Conservation (phyloP, 495 filamentous ascomycete species). For the Penicillium atrosanguineum region DNA sequence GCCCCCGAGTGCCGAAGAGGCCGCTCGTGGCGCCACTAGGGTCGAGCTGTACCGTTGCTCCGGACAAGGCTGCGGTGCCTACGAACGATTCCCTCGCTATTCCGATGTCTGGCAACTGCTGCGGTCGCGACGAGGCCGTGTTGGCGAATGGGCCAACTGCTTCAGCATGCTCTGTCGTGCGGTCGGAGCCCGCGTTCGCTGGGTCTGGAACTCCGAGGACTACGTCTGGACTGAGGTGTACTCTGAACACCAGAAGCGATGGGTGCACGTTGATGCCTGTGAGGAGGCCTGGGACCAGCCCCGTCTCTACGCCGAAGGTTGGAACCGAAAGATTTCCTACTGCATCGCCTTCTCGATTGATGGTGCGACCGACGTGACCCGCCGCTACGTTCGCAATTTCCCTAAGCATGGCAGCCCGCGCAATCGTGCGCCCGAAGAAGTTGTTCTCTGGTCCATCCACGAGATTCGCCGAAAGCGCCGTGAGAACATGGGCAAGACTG, state of each 20-base stretch:
- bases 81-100: slow-evolving; percentile 91
- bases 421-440: slow-evolving; percentile 77
- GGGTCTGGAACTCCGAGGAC: slow-evolving; percentile 99
- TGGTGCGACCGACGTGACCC: slow-evolving; percentile 91
- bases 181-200: slow-evolving; percentile 84
- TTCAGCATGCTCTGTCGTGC: slow-evolving; percentile 98
- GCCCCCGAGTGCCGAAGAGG: slow-evolving; percentile 82
- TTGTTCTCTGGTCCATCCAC: slow-evolving; percentile 80
- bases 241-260: slow-evolving; percentile 86
- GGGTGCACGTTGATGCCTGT: slow-evolving; percentile 96
- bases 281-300: slow-evolving; percentile 97
- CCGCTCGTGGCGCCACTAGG: slow-evolving; percentile 76
- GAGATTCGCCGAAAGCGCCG: slow-evolving; percentile 85
- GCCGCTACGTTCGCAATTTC: slow-evolving; percentile 88
- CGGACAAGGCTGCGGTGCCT: slow-evolving; percentile 61
- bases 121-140: slow-evolving; percentile 78
- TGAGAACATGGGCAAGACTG: slow-evolving; percentile 72
- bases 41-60: slow-evolving; percentile 91
- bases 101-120: slow-evolving; percentile 93
- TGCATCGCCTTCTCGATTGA: slow-evolving; percentile 96
- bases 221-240: slow-evolving; percentile 98
- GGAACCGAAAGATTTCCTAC: slow-evolving; percentile 93
- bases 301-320: slow-evolving; percentile 87
- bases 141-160: slow-evolving; percentile 97
- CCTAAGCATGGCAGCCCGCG: slow-evolving; percentile 69